These are phyloP conservation scores for Chionographis japonica DNA, from an alignment of 106 monocot genomes.

Conservation along the genomic window DNA sequence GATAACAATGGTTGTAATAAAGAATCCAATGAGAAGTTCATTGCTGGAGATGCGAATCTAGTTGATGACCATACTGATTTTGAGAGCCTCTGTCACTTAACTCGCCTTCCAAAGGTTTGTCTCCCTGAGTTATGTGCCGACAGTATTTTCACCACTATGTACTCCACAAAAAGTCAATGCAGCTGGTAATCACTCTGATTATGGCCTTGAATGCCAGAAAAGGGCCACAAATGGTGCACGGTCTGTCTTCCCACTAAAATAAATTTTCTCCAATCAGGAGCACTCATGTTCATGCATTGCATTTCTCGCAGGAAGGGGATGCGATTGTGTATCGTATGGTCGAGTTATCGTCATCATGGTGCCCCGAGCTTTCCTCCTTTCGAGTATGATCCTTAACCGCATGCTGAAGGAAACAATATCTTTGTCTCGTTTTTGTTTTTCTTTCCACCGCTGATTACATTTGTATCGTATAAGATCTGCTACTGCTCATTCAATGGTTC, in stretches of 20 bases:
- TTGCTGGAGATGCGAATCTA: constrained; percentile 21
- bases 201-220: no score
- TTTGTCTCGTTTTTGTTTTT: background rate
- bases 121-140: background rate
- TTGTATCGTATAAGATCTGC: background rate
- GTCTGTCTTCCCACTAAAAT: no score
- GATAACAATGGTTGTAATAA: constrained; percentile 17
- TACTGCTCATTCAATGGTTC: no score
- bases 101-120: constrained; percentile 65
- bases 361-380: constrained; percentile 84
- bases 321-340: constrained; percentile 75
- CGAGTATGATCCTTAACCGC: constrained; percentile 43
- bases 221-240: no score
- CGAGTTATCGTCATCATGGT: constrained; percentile 87
- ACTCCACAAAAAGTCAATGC: no score
- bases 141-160: no score
- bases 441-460: background rate
- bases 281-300: background rate
- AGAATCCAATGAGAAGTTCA: background rate
- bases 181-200: no score
- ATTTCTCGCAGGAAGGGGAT: constrained; percentile 71
- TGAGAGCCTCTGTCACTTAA: constrained; percentile 56
- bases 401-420: background rate
- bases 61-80: constrained; percentile 29
- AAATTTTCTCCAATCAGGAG: no score